Percentiles rank a stretch among this genome's conserved stretches.
phyloP scores from a whole-genome alignment of 2,329 filamentous ascomycete genomes.

The Fusarium musae region DNA sequence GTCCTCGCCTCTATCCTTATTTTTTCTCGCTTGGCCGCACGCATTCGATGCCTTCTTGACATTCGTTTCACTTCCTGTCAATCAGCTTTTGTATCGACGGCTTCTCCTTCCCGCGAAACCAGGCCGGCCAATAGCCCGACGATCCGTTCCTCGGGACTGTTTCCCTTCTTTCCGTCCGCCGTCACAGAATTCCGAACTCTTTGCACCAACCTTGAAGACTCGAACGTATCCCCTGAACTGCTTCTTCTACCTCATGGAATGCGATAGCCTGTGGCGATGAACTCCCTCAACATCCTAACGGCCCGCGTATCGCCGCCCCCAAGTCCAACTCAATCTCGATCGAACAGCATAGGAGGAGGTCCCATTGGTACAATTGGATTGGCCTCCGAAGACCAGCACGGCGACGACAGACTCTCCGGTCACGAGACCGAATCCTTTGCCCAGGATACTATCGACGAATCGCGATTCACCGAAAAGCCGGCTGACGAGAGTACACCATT shows the following conservation, averaged over 20 bases:
- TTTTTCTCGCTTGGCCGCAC: conserved; percentile 14
- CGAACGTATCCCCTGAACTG: conserved; percentile 3
- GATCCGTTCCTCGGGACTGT: conserved; percentile 9
- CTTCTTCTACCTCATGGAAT: conserved; percentile 63
- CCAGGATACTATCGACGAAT: conserved; percentile 51
- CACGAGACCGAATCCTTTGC: conserved; percentile 50
- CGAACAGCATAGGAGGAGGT: conserved; percentile 68
- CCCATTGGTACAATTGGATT: conserved; percentile 60
- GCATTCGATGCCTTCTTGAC: conserved; percentile 42
- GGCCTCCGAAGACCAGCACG: conserved; percentile 51
- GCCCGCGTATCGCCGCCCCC: conserved; percentile 77
- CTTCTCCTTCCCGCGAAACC: conserved; percentile 27
- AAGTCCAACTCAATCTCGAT: conserved; percentile 66
- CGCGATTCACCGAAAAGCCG: conserved; percentile 52
- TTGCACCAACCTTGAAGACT: not conserved
- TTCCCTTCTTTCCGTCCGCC: conserved; percentile 12
- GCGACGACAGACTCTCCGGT: conserved; percentile 48
- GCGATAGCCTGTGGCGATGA: conserved; percentile 76
- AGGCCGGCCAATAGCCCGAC: conserved; percentile 5
- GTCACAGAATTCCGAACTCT: conserved; percentile 3
- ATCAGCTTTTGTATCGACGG: conserved; percentile 13
- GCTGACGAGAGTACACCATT: conserved; percentile 75
- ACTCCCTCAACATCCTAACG: conserved; percentile 95
- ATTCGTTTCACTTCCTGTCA: conserved; percentile 36
- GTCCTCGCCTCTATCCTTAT: conserved; percentile 15